Evolutionary conservation across 495 filamentous ascomycete species (phyloP), one percentile per base, ranked within the genome.

Genomic region (Staphylotrichum longicolle): DNA sequence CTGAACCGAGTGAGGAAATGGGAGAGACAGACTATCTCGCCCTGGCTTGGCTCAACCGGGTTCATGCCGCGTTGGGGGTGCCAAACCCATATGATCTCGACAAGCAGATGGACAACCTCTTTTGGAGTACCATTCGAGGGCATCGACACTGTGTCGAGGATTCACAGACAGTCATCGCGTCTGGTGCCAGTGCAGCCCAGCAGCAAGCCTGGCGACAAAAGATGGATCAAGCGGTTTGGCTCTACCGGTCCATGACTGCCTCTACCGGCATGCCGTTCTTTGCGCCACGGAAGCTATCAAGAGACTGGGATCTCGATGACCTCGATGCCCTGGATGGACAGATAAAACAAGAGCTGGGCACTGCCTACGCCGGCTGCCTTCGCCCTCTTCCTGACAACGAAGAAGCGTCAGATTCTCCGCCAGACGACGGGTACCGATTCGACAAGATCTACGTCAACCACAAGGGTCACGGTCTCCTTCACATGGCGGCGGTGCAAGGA

Each of bases 381-480:
- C 54, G 61, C 2, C 40, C 50, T 3, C 47, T 40, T 32, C n/a
- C 49, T 8, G 50, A 27, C 27, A 50, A 11, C 11, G 53, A 61
- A 5, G 46, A 57, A 12, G 53, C 49, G 8, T 42, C 40, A 1
- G 49, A 45, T 10, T 30, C 30, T 8, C 30, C 42, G 9, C 40
- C 44, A 7, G 10, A 32, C n/a, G 52, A 50, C 11, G 44, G 47
- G 5, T 62, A 41, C 20, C 63, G 46, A 6, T 65, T 65, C 15
- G 63, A 65, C 58, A 61, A 40, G 15, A 61, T 65, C 48, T 65
- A 57, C 44, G 54, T 65, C 53, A 65, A 65, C 47, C 54, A 57
- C 32, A 54, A 37, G 45, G 63, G 63, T 4, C 63, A 65, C 41
- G 58, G 63, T 0, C 41, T 65, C 8, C 11, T 65, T 1, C 63